Evolutionary conservation across 257 asterid genomes (phyloP).

Genomic region (Solanum paucissectum): DNA sequence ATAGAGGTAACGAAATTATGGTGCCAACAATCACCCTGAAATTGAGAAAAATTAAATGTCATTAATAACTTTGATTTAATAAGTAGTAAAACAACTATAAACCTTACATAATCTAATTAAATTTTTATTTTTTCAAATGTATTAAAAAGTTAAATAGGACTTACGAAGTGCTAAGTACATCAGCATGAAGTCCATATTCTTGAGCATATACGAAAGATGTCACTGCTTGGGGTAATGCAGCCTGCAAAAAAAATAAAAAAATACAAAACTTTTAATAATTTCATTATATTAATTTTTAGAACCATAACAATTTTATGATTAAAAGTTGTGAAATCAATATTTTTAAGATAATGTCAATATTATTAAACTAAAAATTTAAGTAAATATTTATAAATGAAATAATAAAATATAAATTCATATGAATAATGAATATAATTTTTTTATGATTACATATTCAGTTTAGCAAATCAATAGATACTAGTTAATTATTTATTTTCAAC

Average conservation of each 20-base stretch:
- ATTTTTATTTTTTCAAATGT: neutral
- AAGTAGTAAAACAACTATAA: no score
- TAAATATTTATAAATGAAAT: no score
- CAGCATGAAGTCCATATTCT: constrained; percentile 20
- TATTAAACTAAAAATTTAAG: no score
- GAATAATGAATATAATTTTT: no score
- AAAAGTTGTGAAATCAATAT: no score
- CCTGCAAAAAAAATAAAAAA: neutral
- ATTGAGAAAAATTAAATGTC: neutral
- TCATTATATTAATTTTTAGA: neutral
- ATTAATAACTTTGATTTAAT: no score
- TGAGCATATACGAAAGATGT: constrained; percentile 18
- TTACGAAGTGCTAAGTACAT: constrained; percentile 21
- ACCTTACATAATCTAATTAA: neutral
- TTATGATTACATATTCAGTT: no score
- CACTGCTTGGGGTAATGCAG: constrained; percentile 22
- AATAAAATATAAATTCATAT: no score
- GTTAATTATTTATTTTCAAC: no score
- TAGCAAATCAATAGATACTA: no score
- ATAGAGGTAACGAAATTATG: neutral
- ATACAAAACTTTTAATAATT: neutral
- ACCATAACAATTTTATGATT: neutral
- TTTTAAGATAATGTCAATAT: no score
- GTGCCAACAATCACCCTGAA: constrained; percentile 4
- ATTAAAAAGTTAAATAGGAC: neutral